Conservation (phyloP, 2,329 filamentous ascomycete genomes). For the Gaeumannomyces sp. region DNA sequence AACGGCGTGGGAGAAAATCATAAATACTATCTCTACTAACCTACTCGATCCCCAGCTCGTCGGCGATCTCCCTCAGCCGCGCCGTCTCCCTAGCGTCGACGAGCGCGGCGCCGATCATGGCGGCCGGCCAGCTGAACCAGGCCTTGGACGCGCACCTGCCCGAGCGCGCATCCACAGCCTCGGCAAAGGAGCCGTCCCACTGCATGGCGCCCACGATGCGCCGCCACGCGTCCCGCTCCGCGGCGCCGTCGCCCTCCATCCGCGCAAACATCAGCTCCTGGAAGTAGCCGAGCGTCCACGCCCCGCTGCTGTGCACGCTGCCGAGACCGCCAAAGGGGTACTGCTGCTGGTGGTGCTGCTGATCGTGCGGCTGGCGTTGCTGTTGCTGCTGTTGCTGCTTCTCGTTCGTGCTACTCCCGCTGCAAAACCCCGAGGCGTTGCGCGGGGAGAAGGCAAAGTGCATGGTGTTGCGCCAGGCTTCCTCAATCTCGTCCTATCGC, state of each 20-base stretch:
- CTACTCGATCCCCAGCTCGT: background rate
- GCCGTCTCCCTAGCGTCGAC: background rate
- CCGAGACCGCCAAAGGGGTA: constrained; percentile 16
- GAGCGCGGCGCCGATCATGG: constrained; percentile 14
- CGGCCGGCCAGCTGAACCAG: constrained; percentile 19
- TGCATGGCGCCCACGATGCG: constrained; percentile 16
- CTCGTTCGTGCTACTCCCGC: background rate
- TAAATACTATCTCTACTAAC: no score
- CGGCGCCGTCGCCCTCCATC: background rate
- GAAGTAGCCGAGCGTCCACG: constrained; percentile 18
- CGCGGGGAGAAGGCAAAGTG: constrained; percentile 15
- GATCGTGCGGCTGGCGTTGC: background rate
- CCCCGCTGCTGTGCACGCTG: constrained; percentile 14
- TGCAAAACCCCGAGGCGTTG: constrained; percentile 4
- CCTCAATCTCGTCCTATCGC: constrained; percentile 1
- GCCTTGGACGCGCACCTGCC: constrained; percentile 18
- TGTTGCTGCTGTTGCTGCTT: constrained; percentile 1
- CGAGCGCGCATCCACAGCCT: constrained; percentile 14
- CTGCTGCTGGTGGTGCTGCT: constrained; percentile 1
- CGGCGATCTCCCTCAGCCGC: background rate
- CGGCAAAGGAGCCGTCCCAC: constrained; percentile 18
- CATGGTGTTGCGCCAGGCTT: constrained; percentile 16
- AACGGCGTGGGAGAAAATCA: no score
- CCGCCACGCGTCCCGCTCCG: constrained; percentile 13
- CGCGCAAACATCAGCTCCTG: constrained; percentile 17